Percentiles rank a stretch among this genome's conserved stretches.
phyloP scores from a whole-genome alignment of 768 basidiomycete genomes.

The Calocera viscosa region DNA sequence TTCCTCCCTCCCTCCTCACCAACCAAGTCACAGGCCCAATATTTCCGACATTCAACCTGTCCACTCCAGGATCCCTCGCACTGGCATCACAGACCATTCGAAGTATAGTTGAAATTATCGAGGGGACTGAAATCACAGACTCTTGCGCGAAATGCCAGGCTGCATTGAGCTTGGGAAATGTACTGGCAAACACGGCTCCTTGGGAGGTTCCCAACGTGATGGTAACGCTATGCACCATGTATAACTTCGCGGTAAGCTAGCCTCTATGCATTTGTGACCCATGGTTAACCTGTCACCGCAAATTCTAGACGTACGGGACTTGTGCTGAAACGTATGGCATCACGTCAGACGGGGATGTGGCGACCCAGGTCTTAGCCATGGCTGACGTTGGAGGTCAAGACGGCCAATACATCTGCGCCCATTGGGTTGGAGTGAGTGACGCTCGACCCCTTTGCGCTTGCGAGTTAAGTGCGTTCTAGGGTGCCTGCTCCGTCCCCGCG shows the following conservation, averaged over 20 bases:
- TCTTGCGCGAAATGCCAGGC: slow-evolving; percentile 13
- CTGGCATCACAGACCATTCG: slow-evolving; percentile 9
- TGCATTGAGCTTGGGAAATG: slow-evolving; percentile 10
- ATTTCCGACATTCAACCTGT: slow-evolving; percentile 10
- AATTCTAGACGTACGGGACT: slow-evolving; percentile 11
- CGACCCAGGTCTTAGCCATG: slow-evolving; percentile 13
- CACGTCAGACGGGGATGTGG: slow-evolving; percentile 14
- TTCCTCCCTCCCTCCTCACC: slow-evolving; percentile 15
- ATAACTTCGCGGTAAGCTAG: slow-evolving; percentile 12
- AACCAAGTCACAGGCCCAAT: background rate
- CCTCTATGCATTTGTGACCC: background rate
- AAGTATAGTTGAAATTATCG: slow-evolving; percentile 7
- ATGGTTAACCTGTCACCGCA: background rate
- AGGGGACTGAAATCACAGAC: background rate
- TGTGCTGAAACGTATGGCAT: slow-evolving; percentile 12
- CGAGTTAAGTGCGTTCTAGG: slow-evolving; percentile 39
- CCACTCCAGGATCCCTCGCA: slow-evolving; percentile 13
- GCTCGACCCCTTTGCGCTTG: background rate
- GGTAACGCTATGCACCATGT: slow-evolving; percentile 12
- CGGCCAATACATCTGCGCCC: slow-evolving; percentile 9
- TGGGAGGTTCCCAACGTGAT: slow-evolving; percentile 15
- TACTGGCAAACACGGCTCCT: slow-evolving; percentile 13
- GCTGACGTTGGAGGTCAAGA: slow-evolving; percentile 14
- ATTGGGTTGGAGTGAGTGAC: background rate
- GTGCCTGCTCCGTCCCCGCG: background rate